A percentile compares a stretch with the other conserved stretches of the same genome.
These are phyloP conservation scores for Debaryomyces maramus DNA, from an alignment of 805 yeast genomes.

Conservation along the genomic window DNA sequence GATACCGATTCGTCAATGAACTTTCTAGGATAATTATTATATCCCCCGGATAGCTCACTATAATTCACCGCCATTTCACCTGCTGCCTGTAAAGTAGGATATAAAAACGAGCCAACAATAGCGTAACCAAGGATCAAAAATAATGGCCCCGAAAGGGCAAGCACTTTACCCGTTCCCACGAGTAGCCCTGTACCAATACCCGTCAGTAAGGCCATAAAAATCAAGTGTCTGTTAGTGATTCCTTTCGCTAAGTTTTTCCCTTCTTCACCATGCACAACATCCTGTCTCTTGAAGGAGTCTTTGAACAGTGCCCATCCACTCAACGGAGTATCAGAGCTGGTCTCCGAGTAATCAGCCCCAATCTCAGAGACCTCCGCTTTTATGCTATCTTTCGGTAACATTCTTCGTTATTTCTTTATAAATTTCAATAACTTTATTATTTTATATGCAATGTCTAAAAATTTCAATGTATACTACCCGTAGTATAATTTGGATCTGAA, in stretches of 20 bases:
- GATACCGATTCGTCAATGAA: slow-evolving; percentile 58
- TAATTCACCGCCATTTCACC: slow-evolving; percentile 60
- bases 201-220: slow-evolving; percentile 33
- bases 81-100: slow-evolving; percentile 35
- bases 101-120: slow-evolving; percentile 35
- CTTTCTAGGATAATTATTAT: slow-evolving; percentile 54
- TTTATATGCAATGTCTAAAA: too few relatives aligned
- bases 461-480: too few relatives aligned
- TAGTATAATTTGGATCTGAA: too few relatives aligned
- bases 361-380: slow-evolving; percentile 18
- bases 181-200: slow-evolving; percentile 46
- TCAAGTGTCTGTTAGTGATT: slow-evolving; percentile 43
- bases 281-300: slow-evolving; percentile 28
- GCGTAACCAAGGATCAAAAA: slow-evolving; percentile 33
- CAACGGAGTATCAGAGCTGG: slow-evolving; percentile 12
- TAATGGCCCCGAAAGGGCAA: slow-evolving; percentile 39
- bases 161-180: slow-evolving; percentile 40
- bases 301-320: slow-evolving; percentile 26
- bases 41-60: slow-evolving; percentile 60
- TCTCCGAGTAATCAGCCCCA: slow-evolving; percentile 9
- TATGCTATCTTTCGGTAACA: slow-evolving; percentile 11
- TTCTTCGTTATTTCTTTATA: too few relatives aligned
- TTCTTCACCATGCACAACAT: slow-evolving; percentile 13
- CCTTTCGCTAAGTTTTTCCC: slow-evolving; percentile 28
- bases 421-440: too few relatives aligned